Base-by-base conservation (phyloP, 495 filamentous ascomycete genomes). In the Aspergillus sclerotioniger region DNA sequence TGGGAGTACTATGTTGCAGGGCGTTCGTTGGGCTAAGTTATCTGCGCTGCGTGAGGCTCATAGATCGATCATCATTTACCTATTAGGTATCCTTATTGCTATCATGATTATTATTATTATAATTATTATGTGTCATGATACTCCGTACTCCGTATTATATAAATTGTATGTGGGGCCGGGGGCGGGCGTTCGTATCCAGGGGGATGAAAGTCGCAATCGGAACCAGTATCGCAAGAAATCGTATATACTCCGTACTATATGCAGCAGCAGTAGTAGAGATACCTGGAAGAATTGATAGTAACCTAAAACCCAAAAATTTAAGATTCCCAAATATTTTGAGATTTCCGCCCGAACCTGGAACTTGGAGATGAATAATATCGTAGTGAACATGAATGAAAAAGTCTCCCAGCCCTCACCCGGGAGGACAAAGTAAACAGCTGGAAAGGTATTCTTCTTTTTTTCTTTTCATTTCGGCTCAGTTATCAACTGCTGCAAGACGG, bases 351-450 rank as follows among this genome's bases (percentile, higher is more conserved):
- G 63, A 72, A 71, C 68, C 67, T 73, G 66, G 67, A 70, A 70
- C 69, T 69, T 64, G 67, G 61, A 66, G 59, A 63, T 63, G 57
- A 66, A 58, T 62, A 62, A 58, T 71, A 74, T 74, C 74, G 67
- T 75, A 74, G 71, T 74, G 62, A 70, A 74, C 72, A 75, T 76
- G 58, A 75, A 72, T 70, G 63, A 63, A 56, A 73, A 71, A 70
- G 65, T 62, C 66, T 67, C 67, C 70, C 71, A 69, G 71, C 60
- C 25, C 61, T 62, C 54, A 57, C 59, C 69, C 67, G 72, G 66
- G 64, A 64, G 66, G 63, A 57, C 58, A 65, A 57, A 29, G 46
- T 21, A 49, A 19, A 64, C 59, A 62, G 62, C 60, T 64, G 65
- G 62, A 68, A 60, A 72, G 71, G 71, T 74, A 72, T 71, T 75